Evolutionary conservation across 495 filamentous ascomycete genomes (phyloP), one percentile per base, ranked within the genome.

Genomic region (Penicillium ucsense): DNA sequence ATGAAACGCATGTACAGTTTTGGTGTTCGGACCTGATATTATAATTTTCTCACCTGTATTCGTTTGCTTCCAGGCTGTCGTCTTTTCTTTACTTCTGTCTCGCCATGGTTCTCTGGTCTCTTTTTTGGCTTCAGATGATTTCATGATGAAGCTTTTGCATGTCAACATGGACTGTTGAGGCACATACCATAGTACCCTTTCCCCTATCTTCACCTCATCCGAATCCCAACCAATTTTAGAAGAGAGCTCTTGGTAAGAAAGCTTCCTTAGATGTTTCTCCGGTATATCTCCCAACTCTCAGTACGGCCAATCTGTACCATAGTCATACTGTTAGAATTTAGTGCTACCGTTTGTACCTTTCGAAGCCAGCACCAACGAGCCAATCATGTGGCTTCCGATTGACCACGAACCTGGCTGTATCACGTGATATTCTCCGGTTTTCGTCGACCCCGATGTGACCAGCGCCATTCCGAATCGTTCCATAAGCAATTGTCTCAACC

Each of bases 1-100:
- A 78, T 60, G 52, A 56, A 51, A 56, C 41, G 54, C 50, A 55
- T 68, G 65, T 67, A 68, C 59, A 71, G 62, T 57, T 65, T 61
- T 38, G 61, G 50, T 60, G 53, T 63, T 62, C 60, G 52, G 59
- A 45, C 53, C 52, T 45, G 53, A 41, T 48, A 46, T 55, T 58
- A 50, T 62, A 55, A 54, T 56, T 46, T 53, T 56, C 56, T 59
- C 57, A 48, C 41, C 49, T 55, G 52, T 59, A 59, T 53, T 52
- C 56, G 45, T 50, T 58, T 65, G 53, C 51, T 57, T 49, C 35
- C 51, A 53, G 53, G 49, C 52, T 55, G 41, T 43, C 52, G 20
- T 45, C 50, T 34, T 33, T 58, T 36, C 45, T 49, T 33, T 31
- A 39, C 45, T 20, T 46, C 38, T 45, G 31, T 45, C 30, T 37